Percentiles rank a stretch among this genome's conserved stretches.
Evolutionary conservation across 306 rosid species (phyloP).

Genomic region (Cucurbita maxima): DNA sequence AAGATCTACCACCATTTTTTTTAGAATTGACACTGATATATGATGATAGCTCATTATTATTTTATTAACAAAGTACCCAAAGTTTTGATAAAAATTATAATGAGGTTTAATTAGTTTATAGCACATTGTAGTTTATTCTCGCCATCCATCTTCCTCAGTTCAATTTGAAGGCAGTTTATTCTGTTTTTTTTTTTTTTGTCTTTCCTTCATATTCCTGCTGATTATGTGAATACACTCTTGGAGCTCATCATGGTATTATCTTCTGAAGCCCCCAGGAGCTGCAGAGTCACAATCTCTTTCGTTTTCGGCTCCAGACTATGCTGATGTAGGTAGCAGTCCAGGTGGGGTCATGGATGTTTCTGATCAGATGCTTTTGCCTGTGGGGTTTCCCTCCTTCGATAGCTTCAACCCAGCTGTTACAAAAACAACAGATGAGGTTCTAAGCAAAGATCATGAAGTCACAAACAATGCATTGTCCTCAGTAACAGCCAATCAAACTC

Average conservation of each 20-base stretch:
- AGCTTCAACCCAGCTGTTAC: conserved; percentile 58
- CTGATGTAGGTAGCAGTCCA: conserved; percentile 69
- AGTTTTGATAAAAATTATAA: not conserved
- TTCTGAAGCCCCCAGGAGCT: conserved; percentile 95
- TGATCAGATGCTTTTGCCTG: conserved; percentile 61
- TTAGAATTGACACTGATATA: not conserved
- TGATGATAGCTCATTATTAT: not conserved
- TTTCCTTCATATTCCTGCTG: not conserved
- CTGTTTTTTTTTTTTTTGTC: not conserved
- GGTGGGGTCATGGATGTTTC: conserved; percentile 62
- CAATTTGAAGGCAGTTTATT: not conserved
- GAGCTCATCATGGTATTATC: conserved; percentile 23
- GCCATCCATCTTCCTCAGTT: not conserved
- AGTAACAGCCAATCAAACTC: conserved; percentile 34
- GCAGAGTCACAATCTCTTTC: conserved; percentile 77
- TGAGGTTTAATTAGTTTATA: not conserved
- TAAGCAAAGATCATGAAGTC: conserved; percentile 46
- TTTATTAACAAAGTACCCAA: not conserved
- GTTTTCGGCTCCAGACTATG: conserved; percentile 58
- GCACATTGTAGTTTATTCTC: not conserved
- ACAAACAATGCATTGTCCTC: conserved; percentile 29
- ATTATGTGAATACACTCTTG: not conserved
- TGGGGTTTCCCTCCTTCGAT: conserved; percentile 63
- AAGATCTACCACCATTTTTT: not conserved
- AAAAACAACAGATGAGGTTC: conserved; percentile 39